Percentiles rank a stretch among this genome's conserved stretches.
Conservation (phyloP, 176 grass and related monocot species). For the Elymus sibiricus region DNA sequence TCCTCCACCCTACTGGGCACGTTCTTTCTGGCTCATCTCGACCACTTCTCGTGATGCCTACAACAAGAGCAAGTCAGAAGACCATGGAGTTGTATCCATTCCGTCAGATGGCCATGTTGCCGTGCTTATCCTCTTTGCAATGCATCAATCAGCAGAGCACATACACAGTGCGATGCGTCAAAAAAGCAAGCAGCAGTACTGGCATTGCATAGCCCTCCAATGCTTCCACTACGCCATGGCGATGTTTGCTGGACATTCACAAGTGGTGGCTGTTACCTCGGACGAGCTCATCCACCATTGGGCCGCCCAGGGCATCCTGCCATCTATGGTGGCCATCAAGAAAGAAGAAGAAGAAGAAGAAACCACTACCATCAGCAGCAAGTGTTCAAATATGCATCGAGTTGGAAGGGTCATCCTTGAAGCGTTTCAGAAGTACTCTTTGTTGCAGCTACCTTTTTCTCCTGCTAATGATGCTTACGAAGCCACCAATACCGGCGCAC, state of each 20-base stretch:
- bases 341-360: not conserved
- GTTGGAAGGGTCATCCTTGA: no score
- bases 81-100: no score
- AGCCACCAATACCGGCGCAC: not conserved
- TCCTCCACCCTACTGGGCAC: rapidly evolving
- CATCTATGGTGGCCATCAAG: not conserved
- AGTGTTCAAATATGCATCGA: no score
- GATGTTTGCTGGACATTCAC: not conserved
- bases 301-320: not conserved
- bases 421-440: no score
- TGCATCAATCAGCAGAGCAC: not conserved
- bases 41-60: not conserved
- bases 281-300: constrained; percentile 4
- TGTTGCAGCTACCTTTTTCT: no score
- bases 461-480: not conserved
- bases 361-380: no score
- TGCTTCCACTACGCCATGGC: constrained; percentile 9
- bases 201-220: not conserved
- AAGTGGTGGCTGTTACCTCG: not conserved
- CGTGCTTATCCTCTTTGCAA: not conserved
- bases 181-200: not conserved
- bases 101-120: not conserved
- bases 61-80: not conserved
- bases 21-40: rapidly evolving
- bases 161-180: not conserved